phyloP scores from a whole-genome alignment of 2,329 filamentous ascomycete species.

The Aspergillus arachidicola region DNA sequence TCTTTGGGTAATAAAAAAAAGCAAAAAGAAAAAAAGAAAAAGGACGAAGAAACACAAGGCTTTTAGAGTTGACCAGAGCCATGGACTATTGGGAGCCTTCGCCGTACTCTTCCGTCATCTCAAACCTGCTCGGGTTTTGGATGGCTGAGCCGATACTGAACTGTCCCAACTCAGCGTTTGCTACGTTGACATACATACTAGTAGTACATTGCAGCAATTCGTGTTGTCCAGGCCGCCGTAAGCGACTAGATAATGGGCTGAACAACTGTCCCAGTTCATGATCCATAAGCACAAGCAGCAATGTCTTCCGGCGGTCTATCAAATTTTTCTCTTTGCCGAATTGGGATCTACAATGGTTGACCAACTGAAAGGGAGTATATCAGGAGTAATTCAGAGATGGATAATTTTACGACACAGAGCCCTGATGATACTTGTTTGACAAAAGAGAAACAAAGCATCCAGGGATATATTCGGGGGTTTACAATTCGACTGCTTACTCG shows the following conservation, averaged over 20 bases:
- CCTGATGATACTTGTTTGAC: not conserved
- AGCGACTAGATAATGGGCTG: not conserved
- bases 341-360: conserved; percentile 1
- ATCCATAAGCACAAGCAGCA: not conserved
- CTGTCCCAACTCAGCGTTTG: not conserved
- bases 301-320: too few species aligned
- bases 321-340: not conserved
- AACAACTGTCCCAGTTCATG: not conserved
- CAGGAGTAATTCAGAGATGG: not conserved
- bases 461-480: conserved; percentile 5
- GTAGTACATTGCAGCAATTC: not conserved
- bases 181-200: conserved; percentile 7
- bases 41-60: not conserved
- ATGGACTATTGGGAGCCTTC: conserved; percentile 8
- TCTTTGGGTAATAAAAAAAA: not conserved
- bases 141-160: conserved; percentile 4
- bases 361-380: not conserved
- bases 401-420: conserved; percentile 1
- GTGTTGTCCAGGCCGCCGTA: not conserved
- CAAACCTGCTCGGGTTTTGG: not conserved
- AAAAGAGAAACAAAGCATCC: conserved; percentile 3
- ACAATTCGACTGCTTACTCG: conserved; percentile 8
- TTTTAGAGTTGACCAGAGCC: conserved; percentile 14
- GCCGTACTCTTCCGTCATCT: conserved; percentile 16
- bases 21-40: conserved; percentile 6